Evolutionary conservation across 1,139 yeast genomes (phyloP), one percentile per base, ranked within the genome.

Genomic region (Geotrichum carabidarum): DNA sequence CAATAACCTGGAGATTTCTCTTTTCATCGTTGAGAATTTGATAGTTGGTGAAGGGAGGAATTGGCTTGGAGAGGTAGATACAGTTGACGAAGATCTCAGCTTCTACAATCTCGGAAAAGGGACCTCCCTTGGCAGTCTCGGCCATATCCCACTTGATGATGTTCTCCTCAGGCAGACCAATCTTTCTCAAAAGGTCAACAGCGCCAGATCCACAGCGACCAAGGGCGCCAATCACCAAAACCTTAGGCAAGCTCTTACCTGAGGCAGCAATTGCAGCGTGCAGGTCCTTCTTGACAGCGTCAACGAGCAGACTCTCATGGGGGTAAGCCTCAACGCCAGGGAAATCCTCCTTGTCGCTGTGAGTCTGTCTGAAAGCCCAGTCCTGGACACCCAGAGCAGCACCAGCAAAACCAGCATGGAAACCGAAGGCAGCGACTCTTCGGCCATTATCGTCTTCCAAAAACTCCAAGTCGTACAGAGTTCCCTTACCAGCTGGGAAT

Each of bases 151-250:
- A 93, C 77, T 88, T 87, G 66, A 80, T 71, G 58, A 93, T 81
- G 71, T 87, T 84, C 56, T 76, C 81, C 46, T 88, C 95, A 55
- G 98, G 96, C 57, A 93, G 75, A 58, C 99, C 99, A 55, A 80
- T 84, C 75, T 86, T 86, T 63, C 77, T 79, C 73, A 89, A 81
- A 58, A 90, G 78, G 63, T 86, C 94, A 62, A 88, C 76, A 38
- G 99, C 98, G 69, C 99, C 99, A n/a, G 95, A 83, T 56, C 99
- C 99, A 74, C 99, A 93, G 77, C 99, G 86, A 60, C 99, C 99
- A 58, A 91, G 79, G 30, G 99, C 99, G 68, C 99, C 99, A 69
- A 93, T 93, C 55, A 93, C 85, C 65, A 93, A 78, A 50, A 86
- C 88, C 54, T 79, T 84, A 61, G 98, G 99, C 63, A 75, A 76